phyloP scores from a whole-genome alignment of 352 stramenopile genomes.

The Phytophthora melonis region DNA sequence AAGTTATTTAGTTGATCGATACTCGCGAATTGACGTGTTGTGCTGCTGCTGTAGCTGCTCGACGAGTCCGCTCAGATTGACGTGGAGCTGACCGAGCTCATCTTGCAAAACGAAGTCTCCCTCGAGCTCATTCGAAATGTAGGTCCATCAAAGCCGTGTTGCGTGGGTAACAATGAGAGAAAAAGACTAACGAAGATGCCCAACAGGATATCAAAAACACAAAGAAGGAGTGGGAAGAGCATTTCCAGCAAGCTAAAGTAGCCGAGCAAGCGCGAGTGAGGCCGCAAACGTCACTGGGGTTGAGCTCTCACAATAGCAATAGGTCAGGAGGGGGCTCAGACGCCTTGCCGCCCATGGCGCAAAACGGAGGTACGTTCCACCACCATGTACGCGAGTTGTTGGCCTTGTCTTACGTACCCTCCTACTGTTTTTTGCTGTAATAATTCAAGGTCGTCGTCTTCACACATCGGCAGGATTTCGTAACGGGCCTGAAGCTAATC shows the following conservation, averaged over 20 bases:
- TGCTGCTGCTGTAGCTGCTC: slow-evolving; percentile 49
- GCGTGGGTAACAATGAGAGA: background rate
- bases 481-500: slow-evolving; percentile 51
- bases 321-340: slow-evolving; percentile 4
- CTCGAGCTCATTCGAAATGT: slow-evolving; percentile 86
- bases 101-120: slow-evolving; percentile 87
- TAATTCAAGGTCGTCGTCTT: slow-evolving; percentile 41
- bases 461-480: slow-evolving; percentile 68
- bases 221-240: slow-evolving; percentile 78
- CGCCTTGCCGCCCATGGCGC: background rate
- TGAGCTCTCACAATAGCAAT: slow-evolving; percentile 21
- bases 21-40: background rate
- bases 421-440: slow-evolving; percentile 10
- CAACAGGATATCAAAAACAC: slow-evolving; percentile 79
- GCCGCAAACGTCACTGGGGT: slow-evolving; percentile 65
- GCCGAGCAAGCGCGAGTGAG: slow-evolving; percentile 48
- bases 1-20: background rate
- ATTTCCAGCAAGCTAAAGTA: slow-evolving; percentile 63
- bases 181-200: background rate
- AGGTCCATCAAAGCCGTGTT: slow-evolving; percentile 5
- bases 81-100: slow-evolving; percentile 84
- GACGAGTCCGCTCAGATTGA: slow-evolving; percentile 80
- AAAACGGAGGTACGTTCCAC: slow-evolving; percentile 30
- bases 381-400: background rate
- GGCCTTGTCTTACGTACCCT: background rate